Evolutionary conservation across 2,329 filamentous ascomycete species (phyloP).

Genomic region (Penicillium sp.): DNA sequence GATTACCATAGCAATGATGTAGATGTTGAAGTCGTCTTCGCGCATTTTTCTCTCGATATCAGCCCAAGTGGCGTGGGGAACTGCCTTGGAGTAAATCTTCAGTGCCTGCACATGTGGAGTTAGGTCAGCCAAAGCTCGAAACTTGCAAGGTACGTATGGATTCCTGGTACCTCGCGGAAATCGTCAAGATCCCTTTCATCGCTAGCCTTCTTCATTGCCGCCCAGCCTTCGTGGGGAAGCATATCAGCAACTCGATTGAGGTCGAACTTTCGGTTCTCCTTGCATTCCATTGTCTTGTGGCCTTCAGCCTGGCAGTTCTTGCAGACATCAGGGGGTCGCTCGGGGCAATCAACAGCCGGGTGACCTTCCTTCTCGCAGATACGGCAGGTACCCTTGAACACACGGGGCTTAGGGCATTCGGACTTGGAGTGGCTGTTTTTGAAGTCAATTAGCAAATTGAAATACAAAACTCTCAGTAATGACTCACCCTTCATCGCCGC

Average conservation of each 20-base stretch:
- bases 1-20: constrained; percentile 52
- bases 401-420: constrained; percentile 46
- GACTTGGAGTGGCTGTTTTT: constrained; percentile 17
- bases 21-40: constrained; percentile 46
- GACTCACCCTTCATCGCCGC: constrained; percentile 16
- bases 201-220: constrained; percentile 48
- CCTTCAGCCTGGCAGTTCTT: constrained; percentile 49
- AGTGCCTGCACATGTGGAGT: constrained; percentile 36
- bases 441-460: not conserved
- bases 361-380: constrained; percentile 49
- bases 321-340: constrained; percentile 44
- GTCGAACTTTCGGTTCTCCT: constrained; percentile 46
- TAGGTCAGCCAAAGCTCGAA: constrained; percentile 8
- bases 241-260: constrained; percentile 46
- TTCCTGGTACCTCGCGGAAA: constrained; percentile 45
- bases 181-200: constrained; percentile 50
- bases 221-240: constrained; percentile 52
- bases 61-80: constrained; percentile 45
- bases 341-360: constrained; percentile 45
- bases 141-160: not conserved
- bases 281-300: constrained; percentile 47
- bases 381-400: constrained; percentile 49
- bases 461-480: not conserved
- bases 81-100: constrained; percentile 52
- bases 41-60: constrained; percentile 54